Conservation (phyloP, 2,329 filamentous ascomycete species). For the Nigrospora osmanthi region DNA sequence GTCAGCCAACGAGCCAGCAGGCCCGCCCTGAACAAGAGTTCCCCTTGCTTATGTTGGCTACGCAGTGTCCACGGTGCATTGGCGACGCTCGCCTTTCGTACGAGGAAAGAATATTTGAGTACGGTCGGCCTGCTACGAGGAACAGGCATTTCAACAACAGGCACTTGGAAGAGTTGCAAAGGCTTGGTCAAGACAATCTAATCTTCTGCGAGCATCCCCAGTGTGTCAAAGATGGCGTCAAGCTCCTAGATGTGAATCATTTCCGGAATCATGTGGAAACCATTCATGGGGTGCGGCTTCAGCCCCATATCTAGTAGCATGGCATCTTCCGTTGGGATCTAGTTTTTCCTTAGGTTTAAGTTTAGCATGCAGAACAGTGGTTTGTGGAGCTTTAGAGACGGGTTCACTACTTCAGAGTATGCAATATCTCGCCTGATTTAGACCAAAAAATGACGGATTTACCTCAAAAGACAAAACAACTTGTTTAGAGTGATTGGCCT, state of each 20-base stretch:
- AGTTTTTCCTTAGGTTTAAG: too few species aligned
- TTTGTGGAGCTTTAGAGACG: too few species aligned
- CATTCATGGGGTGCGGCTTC: slow-evolving; percentile 6
- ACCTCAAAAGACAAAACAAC: too few species aligned
- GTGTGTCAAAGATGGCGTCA: slow-evolving; percentile 6
- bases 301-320: background rate
- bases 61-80: slow-evolving; percentile 11
- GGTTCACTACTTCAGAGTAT: too few species aligned
- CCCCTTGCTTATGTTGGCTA: slow-evolving; percentile 9
- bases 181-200: slow-evolving; percentile 4
- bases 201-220: slow-evolving; percentile 9
- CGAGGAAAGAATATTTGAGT: slow-evolving; percentile 8
- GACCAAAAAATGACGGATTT: too few species aligned
- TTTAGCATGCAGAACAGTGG: too few species aligned
- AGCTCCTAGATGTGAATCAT: slow-evolving; percentile 7
- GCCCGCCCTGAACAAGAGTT: slow-evolving; percentile 7
- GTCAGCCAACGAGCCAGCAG: background rate
- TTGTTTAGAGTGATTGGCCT: too few species aligned
- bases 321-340: too few species aligned
- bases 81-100: slow-evolving; percentile 6
- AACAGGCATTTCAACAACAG: slow-evolving; percentile 15
- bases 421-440: too few species aligned
- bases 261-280: slow-evolving; percentile 9
- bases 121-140: slow-evolving; percentile 7
- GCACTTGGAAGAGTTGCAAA: slow-evolving; percentile 9